Conservation (phyloP, 257 asterid species). For the Forsythia suspensa region DNA sequence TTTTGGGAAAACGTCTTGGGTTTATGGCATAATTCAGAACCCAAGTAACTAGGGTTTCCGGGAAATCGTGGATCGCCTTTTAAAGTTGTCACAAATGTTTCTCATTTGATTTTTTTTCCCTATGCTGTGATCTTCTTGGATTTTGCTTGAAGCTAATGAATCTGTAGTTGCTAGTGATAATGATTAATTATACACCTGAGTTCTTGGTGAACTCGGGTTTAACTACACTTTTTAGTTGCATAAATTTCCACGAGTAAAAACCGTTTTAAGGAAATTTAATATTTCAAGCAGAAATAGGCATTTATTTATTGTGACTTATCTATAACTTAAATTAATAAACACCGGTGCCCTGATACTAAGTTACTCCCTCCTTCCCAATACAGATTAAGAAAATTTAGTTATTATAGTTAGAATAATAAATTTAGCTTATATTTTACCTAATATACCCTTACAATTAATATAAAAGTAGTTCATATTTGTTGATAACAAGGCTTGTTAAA, state of each 20-base stretch:
- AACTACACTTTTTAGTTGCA: constrained; percentile 6
- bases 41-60: constrained; percentile 32
- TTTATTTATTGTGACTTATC: background rate
- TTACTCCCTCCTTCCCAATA: background rate
- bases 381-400: too few species aligned
- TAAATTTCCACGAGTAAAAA: background rate
- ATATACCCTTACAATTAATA: too few species aligned
- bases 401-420: too few species aligned
- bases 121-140: constrained; percentile 11
- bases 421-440: too few species aligned
- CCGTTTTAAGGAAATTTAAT: background rate
- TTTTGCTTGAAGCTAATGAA: constrained; percentile 13
- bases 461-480: too few species aligned
- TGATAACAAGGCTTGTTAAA: too few species aligned
- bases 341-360: background rate
- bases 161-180: background rate
- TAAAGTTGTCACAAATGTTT: background rate
- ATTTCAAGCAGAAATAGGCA: background rate
- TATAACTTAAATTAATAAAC: background rate
- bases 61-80: background rate
- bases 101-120: background rate
- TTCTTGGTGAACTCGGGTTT: constrained; percentile 1
- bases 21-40: constrained; percentile 16
- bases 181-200: constrained; percentile 2
- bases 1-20: constrained; percentile 17